phyloP scores from a whole-genome alignment of 345 rosid genomes.

The Stellera chamaejasme region DNA sequence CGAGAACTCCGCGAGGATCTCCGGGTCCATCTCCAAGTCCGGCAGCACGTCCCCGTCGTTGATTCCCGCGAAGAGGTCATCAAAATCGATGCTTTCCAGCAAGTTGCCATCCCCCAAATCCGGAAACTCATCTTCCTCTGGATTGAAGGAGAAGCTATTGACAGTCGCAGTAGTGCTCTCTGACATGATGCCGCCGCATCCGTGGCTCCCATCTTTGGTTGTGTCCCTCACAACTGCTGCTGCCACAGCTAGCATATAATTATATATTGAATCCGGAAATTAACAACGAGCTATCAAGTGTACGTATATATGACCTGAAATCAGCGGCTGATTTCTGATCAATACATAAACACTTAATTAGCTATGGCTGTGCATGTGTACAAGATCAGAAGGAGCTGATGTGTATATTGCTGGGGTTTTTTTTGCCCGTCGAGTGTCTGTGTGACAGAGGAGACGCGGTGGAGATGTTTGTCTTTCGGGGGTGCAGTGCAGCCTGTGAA shows the following conservation, averaged over 20 bases:
- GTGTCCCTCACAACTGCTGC: slow-evolving; percentile 43
- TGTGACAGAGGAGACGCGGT: slow-evolving; percentile 7
- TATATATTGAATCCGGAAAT: slow-evolving; percentile 17
- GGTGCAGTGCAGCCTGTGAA: not conserved
- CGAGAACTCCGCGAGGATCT: slow-evolving; percentile 56
- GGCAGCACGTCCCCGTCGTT: slow-evolving; percentile 49
- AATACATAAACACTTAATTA: not conserved
- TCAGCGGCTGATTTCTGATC: no score
- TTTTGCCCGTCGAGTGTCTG: slow-evolving; percentile 8
- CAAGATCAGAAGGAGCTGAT: not conserved
- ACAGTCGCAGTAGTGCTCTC: not conserved
- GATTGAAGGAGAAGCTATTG: slow-evolving; percentile 26
- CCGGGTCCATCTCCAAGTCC: slow-evolving; percentile 69
- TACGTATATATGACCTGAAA: not conserved
- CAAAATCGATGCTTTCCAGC: slow-evolving; percentile 65
- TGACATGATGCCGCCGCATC: slow-evolving; percentile 15
- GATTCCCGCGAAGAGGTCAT: slow-evolving; percentile 60
- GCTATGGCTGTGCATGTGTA: slow-evolving; percentile 10
- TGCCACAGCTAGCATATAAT: slow-evolving; percentile 58
- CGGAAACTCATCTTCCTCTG: slow-evolving; percentile 25
- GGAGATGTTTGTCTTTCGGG: slow-evolving; percentile 2
- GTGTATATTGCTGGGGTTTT: not conserved
- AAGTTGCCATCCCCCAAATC: slow-evolving; percentile 39
- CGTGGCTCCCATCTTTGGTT: slow-evolving; percentile 30
- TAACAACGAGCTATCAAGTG: not conserved